A percentile compares a stretch with the other conserved stretches of the same genome.
phyloP scores from a whole-genome alignment of 106 monocot genomes.

The Hemerocallis citrina region DNA sequence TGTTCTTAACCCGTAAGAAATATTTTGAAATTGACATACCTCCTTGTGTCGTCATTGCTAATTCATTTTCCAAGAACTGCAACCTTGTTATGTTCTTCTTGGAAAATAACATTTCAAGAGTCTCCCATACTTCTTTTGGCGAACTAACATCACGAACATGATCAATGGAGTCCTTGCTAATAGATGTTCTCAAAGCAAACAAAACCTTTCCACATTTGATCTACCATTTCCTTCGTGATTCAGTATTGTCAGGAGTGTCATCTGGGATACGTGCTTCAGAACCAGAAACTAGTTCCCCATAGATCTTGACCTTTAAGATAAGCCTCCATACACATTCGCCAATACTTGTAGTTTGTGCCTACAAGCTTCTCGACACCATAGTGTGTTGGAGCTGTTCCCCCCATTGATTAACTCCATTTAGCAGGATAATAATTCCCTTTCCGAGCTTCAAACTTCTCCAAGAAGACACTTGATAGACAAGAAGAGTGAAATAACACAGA shows the following conservation, averaged over 20 bases:
- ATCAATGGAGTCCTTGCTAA: constrained; percentile 5
- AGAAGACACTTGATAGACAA: constrained; percentile 1
- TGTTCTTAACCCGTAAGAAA: not conserved
- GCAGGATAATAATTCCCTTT: not conserved
- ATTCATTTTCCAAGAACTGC: constrained; percentile 5
- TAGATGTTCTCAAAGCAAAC: constrained; percentile 10
- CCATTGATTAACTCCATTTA: constrained; percentile 1
- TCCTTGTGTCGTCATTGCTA: not conserved
- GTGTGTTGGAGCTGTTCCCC: not conserved
- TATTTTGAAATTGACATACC: constrained; percentile 11
- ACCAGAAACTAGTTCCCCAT: constrained; percentile 5
- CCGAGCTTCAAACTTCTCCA: not conserved
- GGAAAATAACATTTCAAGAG: constrained; percentile 3
- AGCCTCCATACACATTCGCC: constrained; percentile 6
- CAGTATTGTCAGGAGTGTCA: constrained; percentile 9
- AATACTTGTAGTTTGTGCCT: constrained; percentile 10
- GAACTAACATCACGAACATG: constrained; percentile 10
- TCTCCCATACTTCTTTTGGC: constrained; percentile 2
- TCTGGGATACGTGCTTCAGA: not conserved
- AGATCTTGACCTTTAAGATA: constrained; percentile 11
- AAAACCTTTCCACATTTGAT: constrained; percentile 8
- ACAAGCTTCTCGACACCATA: constrained; percentile 8
- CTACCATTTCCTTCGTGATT: constrained; percentile 10
- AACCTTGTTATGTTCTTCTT: constrained; percentile 6
- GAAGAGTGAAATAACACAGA: not conserved